phyloP scores from a whole-genome alignment of 345 rosid genomes.

The Populus euphratica region DNA sequence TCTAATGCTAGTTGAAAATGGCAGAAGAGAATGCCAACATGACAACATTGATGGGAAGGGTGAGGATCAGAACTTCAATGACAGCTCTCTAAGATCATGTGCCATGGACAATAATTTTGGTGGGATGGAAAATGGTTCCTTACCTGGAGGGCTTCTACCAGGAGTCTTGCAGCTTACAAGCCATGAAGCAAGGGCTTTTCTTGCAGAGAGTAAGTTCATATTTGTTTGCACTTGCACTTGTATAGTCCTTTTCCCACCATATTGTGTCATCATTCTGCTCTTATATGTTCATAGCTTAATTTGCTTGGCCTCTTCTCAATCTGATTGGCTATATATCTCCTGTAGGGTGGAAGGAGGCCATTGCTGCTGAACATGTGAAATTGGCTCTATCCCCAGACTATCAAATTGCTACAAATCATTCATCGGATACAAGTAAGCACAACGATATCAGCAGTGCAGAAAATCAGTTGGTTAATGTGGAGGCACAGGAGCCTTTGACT shows the following conservation, averaged over 20 bases:
- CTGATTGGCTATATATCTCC: background rate
- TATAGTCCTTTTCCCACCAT: background rate
- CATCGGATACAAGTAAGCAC: constrained; percentile 27
- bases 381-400: constrained; percentile 47
- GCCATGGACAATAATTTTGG: constrained; percentile 9
- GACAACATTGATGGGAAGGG: constrained; percentile 11
- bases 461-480: constrained; percentile 11
- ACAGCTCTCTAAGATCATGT: constrained; percentile 18
- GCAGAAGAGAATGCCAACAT: constrained; percentile 24
- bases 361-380: constrained; percentile 58
- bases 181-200: constrained; percentile 67
- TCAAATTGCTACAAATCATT: constrained; percentile 13
- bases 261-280: background rate
- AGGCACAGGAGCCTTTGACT: constrained; percentile 15
- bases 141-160: constrained; percentile 9
- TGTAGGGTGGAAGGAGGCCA: constrained; percentile 90
- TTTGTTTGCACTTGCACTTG: background rate
- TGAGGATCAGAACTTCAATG: constrained; percentile 17
- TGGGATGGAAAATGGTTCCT: constrained; percentile 10
- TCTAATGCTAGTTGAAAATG: constrained; percentile 16
- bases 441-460: constrained; percentile 20
- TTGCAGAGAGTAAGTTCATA: constrained; percentile 60
- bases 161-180: constrained; percentile 45
- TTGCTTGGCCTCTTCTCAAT: constrained; percentile 1
- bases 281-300: background rate